Evolutionary conservation across 2,329 filamentous ascomycete genomes (phyloP).

Genomic region (Annulohypoxylon truncatum): DNA sequence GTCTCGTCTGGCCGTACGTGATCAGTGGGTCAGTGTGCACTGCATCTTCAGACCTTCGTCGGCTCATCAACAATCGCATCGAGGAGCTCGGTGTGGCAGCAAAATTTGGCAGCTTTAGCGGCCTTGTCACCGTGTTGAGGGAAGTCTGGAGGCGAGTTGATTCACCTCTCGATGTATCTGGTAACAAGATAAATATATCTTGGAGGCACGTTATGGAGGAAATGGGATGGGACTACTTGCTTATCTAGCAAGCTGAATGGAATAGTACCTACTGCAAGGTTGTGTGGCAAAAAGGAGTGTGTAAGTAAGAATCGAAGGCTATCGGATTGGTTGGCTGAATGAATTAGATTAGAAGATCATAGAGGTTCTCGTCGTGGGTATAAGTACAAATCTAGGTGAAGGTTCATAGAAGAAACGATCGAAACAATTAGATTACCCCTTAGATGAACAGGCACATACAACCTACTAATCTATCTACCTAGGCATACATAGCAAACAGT

Average conservation of each 20-base stretch:
- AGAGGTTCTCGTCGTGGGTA: neutral
- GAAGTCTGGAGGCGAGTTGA: neutral
- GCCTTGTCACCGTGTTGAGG: neutral
- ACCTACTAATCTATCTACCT: too few relatives aligned
- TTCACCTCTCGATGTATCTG: neutral
- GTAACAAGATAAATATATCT: neutral
- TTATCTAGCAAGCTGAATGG: neutral
- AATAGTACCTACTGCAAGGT: neutral
- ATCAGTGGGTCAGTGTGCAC: neutral
- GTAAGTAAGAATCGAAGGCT: too few relatives aligned
- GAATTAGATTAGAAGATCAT: neutral
- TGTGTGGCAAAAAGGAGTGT: too few relatives aligned
- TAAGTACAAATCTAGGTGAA: neutral
- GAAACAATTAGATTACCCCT: neutral
- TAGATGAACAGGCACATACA: too few relatives aligned
- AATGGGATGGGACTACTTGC: slow-evolving; percentile 1
- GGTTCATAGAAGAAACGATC: too few relatives aligned
- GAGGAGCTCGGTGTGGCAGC: neutral
- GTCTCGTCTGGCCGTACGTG: neutral
- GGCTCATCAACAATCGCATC: neutral
- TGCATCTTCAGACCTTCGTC: neutral
- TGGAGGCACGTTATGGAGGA: neutral
- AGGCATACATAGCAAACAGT: neutral
- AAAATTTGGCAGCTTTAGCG: neutral
- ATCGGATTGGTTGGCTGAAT: neutral